Conservation (phyloP, 2,329 filamentous ascomycete species). For the Xylariomycetidae sp. region DNA sequence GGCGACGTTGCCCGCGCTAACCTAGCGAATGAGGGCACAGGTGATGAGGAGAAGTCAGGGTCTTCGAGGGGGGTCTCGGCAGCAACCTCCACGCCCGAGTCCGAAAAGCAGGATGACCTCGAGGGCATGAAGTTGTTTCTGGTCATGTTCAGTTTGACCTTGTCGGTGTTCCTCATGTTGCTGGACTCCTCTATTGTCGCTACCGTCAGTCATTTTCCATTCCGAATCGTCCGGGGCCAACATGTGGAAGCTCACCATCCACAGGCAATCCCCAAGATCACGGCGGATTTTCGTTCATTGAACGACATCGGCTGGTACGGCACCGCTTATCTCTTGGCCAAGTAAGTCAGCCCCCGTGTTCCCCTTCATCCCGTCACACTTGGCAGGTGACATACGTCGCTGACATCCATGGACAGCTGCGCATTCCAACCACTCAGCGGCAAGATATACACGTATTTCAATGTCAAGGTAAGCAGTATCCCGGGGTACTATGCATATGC, state of each 20-base stretch:
- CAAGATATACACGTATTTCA: conserved; percentile 7
- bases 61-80: too few relatives aligned
- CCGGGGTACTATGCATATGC: not conserved
- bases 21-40: too few relatives aligned
- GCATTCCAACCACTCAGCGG: conserved; percentile 5
- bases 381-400: too few relatives aligned
- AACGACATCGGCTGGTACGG: conserved; percentile 6
- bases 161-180: not conserved
- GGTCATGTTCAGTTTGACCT: not conserved
- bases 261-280: conserved; percentile 1
- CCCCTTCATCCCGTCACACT: too few relatives aligned
- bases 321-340: conserved; percentile 5
- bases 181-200: not conserved
- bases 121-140: not conserved
- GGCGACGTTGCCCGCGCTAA: too few relatives aligned
- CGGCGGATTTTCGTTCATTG: not conserved
- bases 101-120: not conserved
- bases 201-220: not conserved
- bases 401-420: too few relatives aligned
- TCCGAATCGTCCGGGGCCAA: not conserved
- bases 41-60: too few relatives aligned
- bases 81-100: too few relatives aligned
- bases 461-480: conserved; percentile 1
- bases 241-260: not conserved
- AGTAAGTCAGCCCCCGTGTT: too few relatives aligned